Base-by-base conservation (phyloP, 75 land plant genomes). In the Picea sitchensis region DNA sequence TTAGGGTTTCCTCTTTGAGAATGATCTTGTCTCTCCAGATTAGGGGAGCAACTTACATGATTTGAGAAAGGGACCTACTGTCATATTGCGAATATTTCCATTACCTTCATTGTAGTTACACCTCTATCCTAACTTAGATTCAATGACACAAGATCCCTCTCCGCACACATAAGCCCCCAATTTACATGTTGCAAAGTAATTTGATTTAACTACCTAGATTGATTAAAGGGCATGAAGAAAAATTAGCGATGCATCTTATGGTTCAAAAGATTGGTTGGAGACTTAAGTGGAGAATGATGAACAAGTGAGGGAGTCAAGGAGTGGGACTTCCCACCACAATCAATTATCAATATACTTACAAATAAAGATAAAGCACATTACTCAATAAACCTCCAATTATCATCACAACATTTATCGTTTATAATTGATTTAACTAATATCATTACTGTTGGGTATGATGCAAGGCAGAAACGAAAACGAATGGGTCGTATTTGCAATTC, bases 1-100 rank as follows among this genome's bases (percentile, higher is more conserved):
- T n/a, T n/a, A n/a, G n/a, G n/a, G n/a, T n/a, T n/a, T n/a, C n/a
- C n/a, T n/a, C n/a, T n/a, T n/a, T n/a, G n/a, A n/a, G n/a, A n/a
- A n/a, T n/a, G n/a, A n/a, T n/a, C n/a, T n/a, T n/a, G n/a, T n/a
- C n/a, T n/a, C n/a, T n/a, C n/a, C n/a, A n/a, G n/a, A n/a, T n/a
- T 32, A 56, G 61, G 5, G 9, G 44, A 36, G 38, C 5, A 6
- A 18, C 82, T 83, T 83, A 83, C 85, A 83, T 76, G 58, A 58
- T 41, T 17, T 58, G 63, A 64, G 58, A 65, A 82, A 83, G 14
- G 85, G 85, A 44, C 69, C 76, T 58, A 73, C 18, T 4, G 85
- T 38, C 51, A 59, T 54, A 73, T 83, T 83, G 31, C 80, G 74
- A 67, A 83, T 76, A 60, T 83, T 83, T 23, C 65, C 65, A 44